These are phyloP conservation scores for Venturiaceae sp. DNA, from an alignment of 2,329 filamentous ascomycete genomes.

Conservation along the genomic window DNA sequence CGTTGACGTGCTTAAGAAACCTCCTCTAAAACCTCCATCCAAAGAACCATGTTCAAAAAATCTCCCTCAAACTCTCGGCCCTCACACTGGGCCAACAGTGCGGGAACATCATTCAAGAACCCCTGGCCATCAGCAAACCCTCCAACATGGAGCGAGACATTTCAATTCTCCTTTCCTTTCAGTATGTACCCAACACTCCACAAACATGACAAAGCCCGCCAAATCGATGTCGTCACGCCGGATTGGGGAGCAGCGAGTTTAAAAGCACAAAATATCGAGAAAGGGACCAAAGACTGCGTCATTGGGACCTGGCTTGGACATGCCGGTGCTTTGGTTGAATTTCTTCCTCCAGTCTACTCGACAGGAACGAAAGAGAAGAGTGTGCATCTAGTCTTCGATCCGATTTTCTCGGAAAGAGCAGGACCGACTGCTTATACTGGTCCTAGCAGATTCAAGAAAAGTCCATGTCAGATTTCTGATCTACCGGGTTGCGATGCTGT, in stretches of 20 bases:
- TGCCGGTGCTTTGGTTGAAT: conserved; percentile 7
- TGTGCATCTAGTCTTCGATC: conserved; percentile 4
- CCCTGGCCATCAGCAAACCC: conserved; percentile 7
- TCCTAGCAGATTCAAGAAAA: conserved; percentile 1
- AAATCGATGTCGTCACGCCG: conserved; percentile 4
- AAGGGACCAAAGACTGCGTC: neutral
- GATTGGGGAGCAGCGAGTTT: conserved; percentile 5
- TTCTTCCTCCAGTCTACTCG: neutral
- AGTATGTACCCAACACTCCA: neutral
- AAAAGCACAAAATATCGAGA: neutral
- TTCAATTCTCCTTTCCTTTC: conserved; percentile 1
- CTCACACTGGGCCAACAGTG: conserved; percentile 1
- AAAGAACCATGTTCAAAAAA: neutral
- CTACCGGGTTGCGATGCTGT: conserved; percentile 7
- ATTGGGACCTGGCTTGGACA: conserved; percentile 8
- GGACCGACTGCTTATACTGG: conserved; percentile 6
- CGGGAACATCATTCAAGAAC: conserved; percentile 6
- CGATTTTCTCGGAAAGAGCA: conserved; percentile 2
- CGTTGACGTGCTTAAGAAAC: too few species aligned
- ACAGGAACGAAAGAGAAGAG: neutral
- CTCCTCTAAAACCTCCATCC: neutral
- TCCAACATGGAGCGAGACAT: conserved; percentile 4
- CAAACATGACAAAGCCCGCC: neutral
- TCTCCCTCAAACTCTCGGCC: neutral
- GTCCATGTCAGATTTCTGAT: conserved; percentile 2